Percentiles rank a stretch among this genome's conserved stretches.
Conservation (phyloP, 2,329 filamentous ascomycete species). For the Xylariaceae sp. region DNA sequence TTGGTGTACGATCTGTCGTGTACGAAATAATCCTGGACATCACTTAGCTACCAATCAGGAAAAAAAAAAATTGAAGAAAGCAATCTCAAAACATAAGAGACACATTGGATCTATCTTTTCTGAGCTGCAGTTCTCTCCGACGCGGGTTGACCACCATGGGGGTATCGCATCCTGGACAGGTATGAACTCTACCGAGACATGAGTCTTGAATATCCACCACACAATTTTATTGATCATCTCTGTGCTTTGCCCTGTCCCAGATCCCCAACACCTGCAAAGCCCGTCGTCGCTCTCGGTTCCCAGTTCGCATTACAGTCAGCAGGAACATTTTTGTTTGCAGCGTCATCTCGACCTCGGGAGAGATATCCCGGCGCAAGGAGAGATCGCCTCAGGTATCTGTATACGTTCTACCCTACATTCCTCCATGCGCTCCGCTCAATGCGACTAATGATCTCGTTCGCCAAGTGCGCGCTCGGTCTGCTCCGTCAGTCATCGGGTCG, state of each 20-base stretch:
- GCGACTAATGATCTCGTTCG: conserved; percentile 45
- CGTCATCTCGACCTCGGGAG: conserved; percentile 54
- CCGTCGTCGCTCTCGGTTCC: conserved; percentile 33
- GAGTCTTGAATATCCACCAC: conserved; percentile 36
- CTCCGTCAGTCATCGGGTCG: conserved; percentile 46
- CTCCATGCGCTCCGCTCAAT: conserved; percentile 45
- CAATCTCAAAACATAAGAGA: conserved; percentile 1
- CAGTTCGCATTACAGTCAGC: conserved; percentile 42
- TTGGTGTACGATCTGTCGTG: conserved; percentile 22
- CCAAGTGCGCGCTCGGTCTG: conserved; percentile 42
- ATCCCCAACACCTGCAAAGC: conserved; percentile 19
- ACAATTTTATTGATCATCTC: conserved; percentile 38
- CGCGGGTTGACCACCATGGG: not conserved
- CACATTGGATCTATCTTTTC: not conserved
- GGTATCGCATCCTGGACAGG: not conserved
- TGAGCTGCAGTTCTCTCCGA: not conserved
- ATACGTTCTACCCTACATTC: conserved; percentile 33
- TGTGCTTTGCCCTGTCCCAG: conserved; percentile 31
- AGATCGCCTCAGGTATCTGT: conserved; percentile 45
- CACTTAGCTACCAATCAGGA: conserved; percentile 4
- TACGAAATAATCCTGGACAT: conserved; percentile 12
- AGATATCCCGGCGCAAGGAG: conserved; percentile 44
- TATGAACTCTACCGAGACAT: conserved; percentile 29
- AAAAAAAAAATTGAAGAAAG: conserved; percentile 6
- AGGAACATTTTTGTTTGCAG: conserved; percentile 46